Evolutionary conservation across 2,329 filamentous ascomycete species (phyloP).

Genomic region (Fusarium odoratissimum): DNA sequence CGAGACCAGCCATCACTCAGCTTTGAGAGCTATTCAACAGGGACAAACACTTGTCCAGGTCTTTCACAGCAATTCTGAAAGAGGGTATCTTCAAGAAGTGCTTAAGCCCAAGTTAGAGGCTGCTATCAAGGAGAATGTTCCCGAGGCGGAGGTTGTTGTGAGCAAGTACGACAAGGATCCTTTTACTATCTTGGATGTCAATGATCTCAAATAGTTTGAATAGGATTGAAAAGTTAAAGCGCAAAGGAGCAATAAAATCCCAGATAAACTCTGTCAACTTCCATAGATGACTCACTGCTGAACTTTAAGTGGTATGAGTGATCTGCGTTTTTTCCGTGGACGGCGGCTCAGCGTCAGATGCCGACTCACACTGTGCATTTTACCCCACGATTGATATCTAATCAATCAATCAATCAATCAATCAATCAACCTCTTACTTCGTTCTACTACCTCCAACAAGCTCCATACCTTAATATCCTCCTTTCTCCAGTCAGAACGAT

Average conservation of each 20-base stretch:
- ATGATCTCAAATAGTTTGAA: conserved; percentile 47
- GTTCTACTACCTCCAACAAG: not conserved
- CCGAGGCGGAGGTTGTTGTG: conserved; percentile 72
- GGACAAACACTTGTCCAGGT: conserved; percentile 85
- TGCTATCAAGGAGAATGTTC: conserved; percentile 62
- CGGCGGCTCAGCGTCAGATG: not conserved
- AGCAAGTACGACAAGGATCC: conserved; percentile 89
- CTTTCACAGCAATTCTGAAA: conserved; percentile 94
- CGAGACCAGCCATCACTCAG: conserved; percentile 93
- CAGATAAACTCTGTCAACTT: not conserved
- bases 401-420: conserved; percentile 58
- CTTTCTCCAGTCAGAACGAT: conserved; percentile 48
- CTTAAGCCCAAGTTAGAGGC: conserved; percentile 74
- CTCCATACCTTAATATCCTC: not conserved
- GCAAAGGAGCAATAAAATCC: not conserved
- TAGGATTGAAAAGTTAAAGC: not conserved
- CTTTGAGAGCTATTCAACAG: conserved; percentile 84
- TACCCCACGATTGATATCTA: conserved; percentile 49
- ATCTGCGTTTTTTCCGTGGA: not conserved
- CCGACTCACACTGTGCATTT: conserved; percentile 30
- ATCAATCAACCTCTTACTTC: conserved; percentile 25
- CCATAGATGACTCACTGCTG: not conserved
- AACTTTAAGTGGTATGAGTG: not conserved
- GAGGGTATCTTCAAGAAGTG: conserved; percentile 80
- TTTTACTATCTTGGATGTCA: conserved; percentile 77